Evolutionary conservation across 2,329 filamentous ascomycete genomes (phyloP), one percentile per base, ranked within the genome.

Genomic region (Metarhizium brunneum): DNA sequence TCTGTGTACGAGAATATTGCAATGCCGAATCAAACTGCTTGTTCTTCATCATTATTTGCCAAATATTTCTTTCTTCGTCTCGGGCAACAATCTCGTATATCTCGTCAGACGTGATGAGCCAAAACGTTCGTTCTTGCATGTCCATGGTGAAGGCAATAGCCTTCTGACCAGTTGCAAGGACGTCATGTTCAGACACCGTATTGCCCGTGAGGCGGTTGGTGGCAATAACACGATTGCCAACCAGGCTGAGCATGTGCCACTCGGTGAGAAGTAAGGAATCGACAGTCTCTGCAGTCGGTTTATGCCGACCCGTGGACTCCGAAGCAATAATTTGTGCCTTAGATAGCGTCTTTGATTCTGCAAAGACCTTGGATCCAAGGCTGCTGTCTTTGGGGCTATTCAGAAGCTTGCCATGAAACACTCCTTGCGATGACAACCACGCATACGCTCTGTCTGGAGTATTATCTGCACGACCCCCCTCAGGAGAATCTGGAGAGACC

Each of bases 111-210:
- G 92, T 97, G 66, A 97, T 95, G 2, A 99, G 80, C 94, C 95
- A 99, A 67, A 92, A 96, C 0, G 94, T 99, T 65, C 92, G 95
- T 76, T 96, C 96, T 69, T 94, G 92, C 58, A 88, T 81, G 69
- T 99, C 94, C 8, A 92, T 86, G 52, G 91, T 86, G 18, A 99
- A 80, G 0, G 89, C 91, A n/a, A 99, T 75, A 4, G 86, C 84
- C 63, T 80, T 85, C 63, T 96, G 88, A 0, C 87, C 88, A 4
- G 84, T 80, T 55, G 92, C 87, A 14, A 97, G 76, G 4, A 99
- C 87, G 25, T 85, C 78, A 70, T 97, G 91, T 67, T 96, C 90
- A 63, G 94, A 95, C 2, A 96, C 87, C 50, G 92, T 78, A 53
- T 86, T 83, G 32, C 92, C 90, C 45, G 92, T 94, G 50, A 99